Conservation (phyloP, 805 yeast species). For the Barnettozyma siamensis region DNA sequence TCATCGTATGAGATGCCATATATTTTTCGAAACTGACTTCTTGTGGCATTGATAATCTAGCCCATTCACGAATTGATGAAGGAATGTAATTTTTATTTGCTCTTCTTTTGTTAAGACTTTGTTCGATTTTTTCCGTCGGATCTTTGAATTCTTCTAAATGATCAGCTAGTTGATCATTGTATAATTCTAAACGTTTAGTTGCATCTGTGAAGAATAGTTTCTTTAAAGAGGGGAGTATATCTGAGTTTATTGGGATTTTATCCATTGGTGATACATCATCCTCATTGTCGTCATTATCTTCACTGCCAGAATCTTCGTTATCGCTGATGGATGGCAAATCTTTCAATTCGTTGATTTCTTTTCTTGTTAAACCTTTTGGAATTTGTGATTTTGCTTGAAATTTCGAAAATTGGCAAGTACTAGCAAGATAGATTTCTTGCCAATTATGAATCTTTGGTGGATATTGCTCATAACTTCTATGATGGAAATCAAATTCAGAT, state of each 20-base stretch:
- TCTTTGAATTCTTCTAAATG: neutral
- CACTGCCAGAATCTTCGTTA: neutral
- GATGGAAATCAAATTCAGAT: no score
- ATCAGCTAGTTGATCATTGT: neutral
- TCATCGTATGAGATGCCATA: neutral
- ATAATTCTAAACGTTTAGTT: neutral
- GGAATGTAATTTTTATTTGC: no score
- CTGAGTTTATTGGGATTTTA: neutral
- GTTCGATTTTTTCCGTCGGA: neutral
- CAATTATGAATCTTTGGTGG: neutral
- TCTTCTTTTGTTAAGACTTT: neutral
- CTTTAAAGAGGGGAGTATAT: neutral
- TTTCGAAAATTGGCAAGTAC: no score
- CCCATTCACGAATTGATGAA: no score
- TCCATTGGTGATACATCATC: no score
- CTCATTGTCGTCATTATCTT: neutral
- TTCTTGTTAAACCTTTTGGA: neutral
- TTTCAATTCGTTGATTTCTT: neutral
- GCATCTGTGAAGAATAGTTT: slow-evolving; percentile 1
- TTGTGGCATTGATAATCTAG: no score
- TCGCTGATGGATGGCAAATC: neutral
- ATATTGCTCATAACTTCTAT: neutral
- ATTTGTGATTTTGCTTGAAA: no score
- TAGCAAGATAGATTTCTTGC: slow-evolving; percentile 1
- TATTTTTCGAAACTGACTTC: no score